Evolutionary conservation across 2,329 filamentous ascomycete species (phyloP).

Genomic region (Hypoxylon sp.): DNA sequence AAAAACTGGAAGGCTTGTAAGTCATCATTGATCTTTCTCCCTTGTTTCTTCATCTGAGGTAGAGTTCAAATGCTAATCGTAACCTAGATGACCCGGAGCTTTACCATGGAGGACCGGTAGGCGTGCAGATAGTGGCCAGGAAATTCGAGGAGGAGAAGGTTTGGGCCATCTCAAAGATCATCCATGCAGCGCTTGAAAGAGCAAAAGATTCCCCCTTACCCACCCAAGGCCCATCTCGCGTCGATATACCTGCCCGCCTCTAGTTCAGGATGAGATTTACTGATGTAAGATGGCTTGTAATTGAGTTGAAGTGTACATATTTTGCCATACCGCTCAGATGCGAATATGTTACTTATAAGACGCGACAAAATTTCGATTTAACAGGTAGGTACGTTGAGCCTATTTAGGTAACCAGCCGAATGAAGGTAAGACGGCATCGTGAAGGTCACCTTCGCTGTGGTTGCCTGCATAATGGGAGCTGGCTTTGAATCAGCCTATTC

Average conservation of each 20-base stretch:
- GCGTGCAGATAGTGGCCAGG: slow-evolving; percentile 64
- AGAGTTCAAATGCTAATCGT: not conserved
- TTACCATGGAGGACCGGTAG: slow-evolving; percentile 64
- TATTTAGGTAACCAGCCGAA: too few relatives aligned
- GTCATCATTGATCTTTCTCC: slow-evolving; percentile 43
- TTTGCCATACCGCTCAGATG: not conserved
- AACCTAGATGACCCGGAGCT: slow-evolving; percentile 62
- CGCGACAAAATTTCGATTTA: too few relatives aligned
- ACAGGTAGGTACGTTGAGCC: too few relatives aligned
- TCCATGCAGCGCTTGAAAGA: slow-evolving; percentile 44
- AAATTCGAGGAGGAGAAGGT: slow-evolving; percentile 67
- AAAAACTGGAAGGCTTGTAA: slow-evolving; percentile 64
- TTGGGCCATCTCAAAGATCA: slow-evolving; percentile 58
- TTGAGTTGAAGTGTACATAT: not conserved
- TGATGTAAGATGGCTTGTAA: not conserved
- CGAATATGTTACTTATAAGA: too few relatives aligned
- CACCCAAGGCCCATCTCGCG: not conserved
- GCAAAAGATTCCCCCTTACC: not conserved
- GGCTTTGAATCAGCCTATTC: too few relatives aligned
- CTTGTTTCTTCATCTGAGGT: not conserved
- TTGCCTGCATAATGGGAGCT: too few relatives aligned
- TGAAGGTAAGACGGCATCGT: too few relatives aligned
- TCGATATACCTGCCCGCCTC: not conserved
- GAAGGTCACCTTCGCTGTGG: too few relatives aligned
- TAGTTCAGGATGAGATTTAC: not conserved